These are phyloP conservation scores for Syzygium grande DNA, from an alignment of 345 rosid genomes.

Conservation along the genomic window DNA sequence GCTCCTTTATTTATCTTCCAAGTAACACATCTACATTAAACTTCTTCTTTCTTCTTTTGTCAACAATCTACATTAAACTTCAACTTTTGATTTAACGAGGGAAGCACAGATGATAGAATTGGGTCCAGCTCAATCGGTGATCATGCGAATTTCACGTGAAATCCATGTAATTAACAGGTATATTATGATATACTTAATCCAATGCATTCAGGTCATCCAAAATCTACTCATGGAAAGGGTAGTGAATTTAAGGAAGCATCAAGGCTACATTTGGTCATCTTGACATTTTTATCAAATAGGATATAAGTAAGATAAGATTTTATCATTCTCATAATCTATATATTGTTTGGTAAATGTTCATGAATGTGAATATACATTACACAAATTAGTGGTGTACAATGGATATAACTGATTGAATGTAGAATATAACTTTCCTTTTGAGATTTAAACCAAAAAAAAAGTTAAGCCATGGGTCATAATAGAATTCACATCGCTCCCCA, in stretches of 20 bases:
- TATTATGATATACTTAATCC: no score
- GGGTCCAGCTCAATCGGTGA: no score
- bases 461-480: neutral
- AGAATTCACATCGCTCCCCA: neutral
- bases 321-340: neutral
- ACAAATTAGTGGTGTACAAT: accelerated
- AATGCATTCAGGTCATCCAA: no score
- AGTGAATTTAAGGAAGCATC: neutral
- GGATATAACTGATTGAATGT: neutral
- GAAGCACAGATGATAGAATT: no score
- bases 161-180: no score
- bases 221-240: neutral
- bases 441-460: neutral
- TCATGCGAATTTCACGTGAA: no score
- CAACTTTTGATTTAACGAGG: no score
- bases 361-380: neutral
- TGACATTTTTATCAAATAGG: neutral
- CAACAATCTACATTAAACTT: no score
- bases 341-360: neutral
- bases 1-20: no score
- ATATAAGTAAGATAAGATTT: neutral
- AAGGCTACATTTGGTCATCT: neutral
- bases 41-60: no score
- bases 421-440: neutral
- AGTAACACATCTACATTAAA: no score